These are phyloP conservation scores for Chenopodium quinoa DNA, from an alignment of 148 eudicot genomes.

Conservation along the genomic window DNA sequence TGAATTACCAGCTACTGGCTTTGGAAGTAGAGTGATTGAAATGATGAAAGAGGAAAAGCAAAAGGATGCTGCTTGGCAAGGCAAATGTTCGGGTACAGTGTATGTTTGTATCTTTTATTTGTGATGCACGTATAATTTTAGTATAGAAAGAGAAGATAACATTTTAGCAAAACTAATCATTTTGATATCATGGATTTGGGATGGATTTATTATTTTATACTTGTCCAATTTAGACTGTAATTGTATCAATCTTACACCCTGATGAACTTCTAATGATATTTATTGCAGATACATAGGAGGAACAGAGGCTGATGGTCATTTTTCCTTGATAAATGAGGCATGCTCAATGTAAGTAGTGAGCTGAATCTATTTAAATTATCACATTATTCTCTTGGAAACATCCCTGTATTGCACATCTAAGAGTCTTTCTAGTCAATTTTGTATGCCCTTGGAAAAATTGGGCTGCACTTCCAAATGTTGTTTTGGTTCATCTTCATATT, in stretches of 20 bases:
- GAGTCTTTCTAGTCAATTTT: neutral
- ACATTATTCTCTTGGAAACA: neutral
- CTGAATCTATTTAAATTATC: constrained; percentile 1
- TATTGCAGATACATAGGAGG: constrained; percentile 91
- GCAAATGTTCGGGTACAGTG: constrained; percentile 99
- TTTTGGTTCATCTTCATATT: neutral
- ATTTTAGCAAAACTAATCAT: neutral
- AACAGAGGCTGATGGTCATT: constrained; percentile 81
- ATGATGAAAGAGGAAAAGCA: constrained; percentile 66
- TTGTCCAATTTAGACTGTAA: neutral
- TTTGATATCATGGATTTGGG: neutral
- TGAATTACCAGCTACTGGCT: constrained; percentile 68
- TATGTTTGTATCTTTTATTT: constrained; percentile 42
- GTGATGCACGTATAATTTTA: neutral
- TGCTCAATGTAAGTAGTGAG: constrained; percentile 94
- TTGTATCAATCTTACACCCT: constrained; percentile 2
- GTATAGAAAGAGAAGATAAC: neutral
- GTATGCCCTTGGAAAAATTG: neutral
- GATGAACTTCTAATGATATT: constrained; percentile 12
- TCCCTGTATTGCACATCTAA: neutral
- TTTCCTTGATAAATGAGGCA: constrained; percentile 90
- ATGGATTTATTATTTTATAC: neutral
- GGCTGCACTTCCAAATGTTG: neutral
- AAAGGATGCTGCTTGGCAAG: constrained; percentile 88
- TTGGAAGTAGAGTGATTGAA: constrained; percentile 57